Evolutionary conservation across 176 grass and related monocot genomes (phyloP).

Genomic region (Stipa capillata): DNA sequence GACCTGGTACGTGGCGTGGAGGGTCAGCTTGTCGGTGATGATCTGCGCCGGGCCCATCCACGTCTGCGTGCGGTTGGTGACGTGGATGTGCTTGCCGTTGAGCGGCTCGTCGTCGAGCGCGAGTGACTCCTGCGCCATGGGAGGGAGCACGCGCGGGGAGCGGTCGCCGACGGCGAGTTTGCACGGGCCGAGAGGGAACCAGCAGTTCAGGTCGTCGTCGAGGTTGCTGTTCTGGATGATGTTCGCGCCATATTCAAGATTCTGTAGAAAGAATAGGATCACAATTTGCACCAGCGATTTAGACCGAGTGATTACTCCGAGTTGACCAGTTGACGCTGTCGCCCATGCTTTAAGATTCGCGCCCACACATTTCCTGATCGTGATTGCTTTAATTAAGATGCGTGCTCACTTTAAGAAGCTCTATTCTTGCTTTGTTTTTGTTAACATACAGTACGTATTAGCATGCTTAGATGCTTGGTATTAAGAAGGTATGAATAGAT

Average conservation of each 20-base stretch:
- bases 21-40: slow-evolving; percentile 59
- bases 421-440: neutral
- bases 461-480: neutral
- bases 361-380: neutral
- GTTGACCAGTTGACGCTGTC: neutral
- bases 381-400: neutral
- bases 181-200: slow-evolving; percentile 66
- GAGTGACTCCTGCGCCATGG: slow-evolving; percentile 61
- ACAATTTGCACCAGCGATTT: neutral
- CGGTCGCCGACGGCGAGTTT: slow-evolving; percentile 40
- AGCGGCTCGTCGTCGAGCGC: slow-evolving; percentile 38
- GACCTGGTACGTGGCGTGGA: slow-evolving; percentile 75
- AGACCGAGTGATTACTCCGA: neutral
- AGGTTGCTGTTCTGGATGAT: slow-evolving; percentile 73
- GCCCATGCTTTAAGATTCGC: neutral
- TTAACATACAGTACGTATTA: neutral
- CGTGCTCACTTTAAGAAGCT: neutral
- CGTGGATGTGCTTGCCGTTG: slow-evolving; percentile 67
- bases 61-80: slow-evolving; percentile 60
- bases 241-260: slow-evolving; percentile 66
- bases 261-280: slow-evolving; percentile 10
- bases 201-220: slow-evolving; percentile 45
- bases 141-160: slow-evolving; percentile 55
- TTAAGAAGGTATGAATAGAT: neutral
- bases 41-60: slow-evolving; percentile 85